Percentiles rank a stretch among this genome's conserved stretches.
Conservation (phyloP, 352 stramenopile genomes). For the Labyrinthula sp. region DNA sequence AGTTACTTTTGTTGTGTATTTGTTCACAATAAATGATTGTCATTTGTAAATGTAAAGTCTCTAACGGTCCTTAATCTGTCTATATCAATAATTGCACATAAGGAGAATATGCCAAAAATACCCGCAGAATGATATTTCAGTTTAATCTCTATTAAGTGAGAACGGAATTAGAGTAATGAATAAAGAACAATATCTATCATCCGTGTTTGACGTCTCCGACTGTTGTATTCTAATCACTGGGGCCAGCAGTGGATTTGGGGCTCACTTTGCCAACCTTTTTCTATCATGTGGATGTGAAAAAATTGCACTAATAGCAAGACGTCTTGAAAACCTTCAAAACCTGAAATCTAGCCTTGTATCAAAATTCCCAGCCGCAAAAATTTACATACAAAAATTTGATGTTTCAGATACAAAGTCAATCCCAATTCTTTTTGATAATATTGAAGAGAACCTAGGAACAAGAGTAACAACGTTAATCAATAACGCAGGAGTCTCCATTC, state of each 20-base stretch:
- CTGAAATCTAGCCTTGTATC: conserved; percentile 7
- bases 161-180: no score
- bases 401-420: conserved; percentile 13
- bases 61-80: no score
- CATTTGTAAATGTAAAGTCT: no score
- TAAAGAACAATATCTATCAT: no score
- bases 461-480: conserved; percentile 11
- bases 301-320: conserved; percentile 21
- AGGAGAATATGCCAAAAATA: no score
- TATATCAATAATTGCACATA: no score
- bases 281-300: conserved; percentile 1
- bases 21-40: no score
- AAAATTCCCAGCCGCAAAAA: conserved; percentile 4
- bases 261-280: conserved; percentile 27
- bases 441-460: conserved; percentile 3
- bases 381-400: conserved; percentile 8
- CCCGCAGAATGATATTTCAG: no score
- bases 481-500: conserved; percentile 15
- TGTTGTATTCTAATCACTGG: conserved; percentile 20
- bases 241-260: conserved; percentile 23
- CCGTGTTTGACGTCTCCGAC: conserved; percentile 16
- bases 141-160: no score
- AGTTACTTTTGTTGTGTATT: no score
- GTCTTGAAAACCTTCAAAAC: conserved; percentile 10
- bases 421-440: conserved; percentile 17